Base-by-base conservation (phyloP, 2,329 filamentous ascomycete genomes). In the Colletotrichum aenigma region DNA sequence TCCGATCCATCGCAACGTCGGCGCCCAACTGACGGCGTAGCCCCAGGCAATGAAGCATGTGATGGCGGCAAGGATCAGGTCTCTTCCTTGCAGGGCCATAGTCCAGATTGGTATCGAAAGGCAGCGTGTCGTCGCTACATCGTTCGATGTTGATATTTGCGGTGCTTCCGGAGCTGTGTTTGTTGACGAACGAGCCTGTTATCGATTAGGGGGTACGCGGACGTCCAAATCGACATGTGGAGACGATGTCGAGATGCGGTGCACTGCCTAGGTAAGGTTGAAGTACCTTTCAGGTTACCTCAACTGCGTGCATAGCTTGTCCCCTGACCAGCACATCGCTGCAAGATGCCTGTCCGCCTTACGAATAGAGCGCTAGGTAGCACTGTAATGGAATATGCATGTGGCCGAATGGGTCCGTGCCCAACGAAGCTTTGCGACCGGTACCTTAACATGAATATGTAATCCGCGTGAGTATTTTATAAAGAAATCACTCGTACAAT, bases 11-110 rank as follows among this genome's bases (percentile, higher is more conserved):
- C 95, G 95, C 79, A 98, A 88, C 75, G 92, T 87, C 34, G 96
- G 96, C 80, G 96, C 88, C 93, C 94, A 97, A 87, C 94, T 93
- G 79, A 95, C 93, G 76, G 94, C 90, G 84, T 96, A 93, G 77
- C 95, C 94, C 96, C 96, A 98, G 83, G 95, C 93, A 83, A 98
- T 88, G 85, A 98, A 95, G 84, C 89, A 90, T 84, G 90, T 92
- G 83, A 94, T 84, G 84, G 89, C 90, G 84, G 92, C 92, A 85
- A 94, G 84, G 83, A 92, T 89, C 84, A 93, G 89, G 90, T 96
- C 90, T 89, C 91, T 92, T 87, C 92, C 91, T 88, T 92, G 91
- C 87, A 95, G 89, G 89, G 91, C 93, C 94, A 94, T 92, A 85
- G 82, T 87, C 83, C 67, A 69, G 58, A 32, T 66, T 58, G 58